Conservation (phyloP, 2,329 filamentous ascomycete species). For the Aspergillus ustus region DNA sequence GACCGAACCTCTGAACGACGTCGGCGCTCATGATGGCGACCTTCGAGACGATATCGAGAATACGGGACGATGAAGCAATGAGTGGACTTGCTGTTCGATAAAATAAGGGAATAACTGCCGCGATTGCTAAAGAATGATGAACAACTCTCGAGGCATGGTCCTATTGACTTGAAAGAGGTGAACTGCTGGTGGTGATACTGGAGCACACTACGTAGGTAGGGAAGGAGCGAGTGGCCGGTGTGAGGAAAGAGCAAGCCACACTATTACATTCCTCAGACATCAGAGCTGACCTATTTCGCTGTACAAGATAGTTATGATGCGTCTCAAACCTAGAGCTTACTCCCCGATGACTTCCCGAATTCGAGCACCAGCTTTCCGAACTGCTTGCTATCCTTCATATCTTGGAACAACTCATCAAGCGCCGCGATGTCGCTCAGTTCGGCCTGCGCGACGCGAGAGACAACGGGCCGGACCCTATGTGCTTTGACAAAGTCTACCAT, state of each 20-base stretch:
- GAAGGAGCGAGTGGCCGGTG: conserved; percentile 9
- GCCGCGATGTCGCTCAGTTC: conserved; percentile 76
- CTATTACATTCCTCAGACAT: not conserved
- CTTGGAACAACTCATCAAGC: conserved; percentile 82
- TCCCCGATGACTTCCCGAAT: conserved; percentile 52
- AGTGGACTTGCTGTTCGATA: conserved; percentile 12
- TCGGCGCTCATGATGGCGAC: conserved; percentile 21
- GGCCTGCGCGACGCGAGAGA: conserved; percentile 70
- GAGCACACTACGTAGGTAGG: not conserved
- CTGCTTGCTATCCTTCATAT: conserved; percentile 83
- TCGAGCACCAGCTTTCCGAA: conserved; percentile 92
- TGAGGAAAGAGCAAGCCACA: conserved; percentile 5
- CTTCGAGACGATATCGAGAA: not conserved
- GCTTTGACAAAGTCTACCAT: conserved; percentile 83
- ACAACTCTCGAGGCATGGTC: not conserved
- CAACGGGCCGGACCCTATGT: conserved; percentile 74
- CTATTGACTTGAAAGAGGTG: not conserved
- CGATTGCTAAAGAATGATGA: conserved; percentile 21
- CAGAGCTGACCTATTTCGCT: conserved; percentile 9
- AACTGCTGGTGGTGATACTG: not conserved
- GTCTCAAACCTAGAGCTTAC: conserved; percentile 39
- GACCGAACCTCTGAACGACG: conserved; percentile 23
- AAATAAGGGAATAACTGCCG: conserved; percentile 20
- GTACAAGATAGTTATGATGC: not conserved
- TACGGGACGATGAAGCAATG: conserved; percentile 16